Evolutionary conservation across 768 basidiomycete species (phyloP), one percentile per base, ranked within the genome.

Genomic region (Rhodosporidiobolus sp.): DNA sequence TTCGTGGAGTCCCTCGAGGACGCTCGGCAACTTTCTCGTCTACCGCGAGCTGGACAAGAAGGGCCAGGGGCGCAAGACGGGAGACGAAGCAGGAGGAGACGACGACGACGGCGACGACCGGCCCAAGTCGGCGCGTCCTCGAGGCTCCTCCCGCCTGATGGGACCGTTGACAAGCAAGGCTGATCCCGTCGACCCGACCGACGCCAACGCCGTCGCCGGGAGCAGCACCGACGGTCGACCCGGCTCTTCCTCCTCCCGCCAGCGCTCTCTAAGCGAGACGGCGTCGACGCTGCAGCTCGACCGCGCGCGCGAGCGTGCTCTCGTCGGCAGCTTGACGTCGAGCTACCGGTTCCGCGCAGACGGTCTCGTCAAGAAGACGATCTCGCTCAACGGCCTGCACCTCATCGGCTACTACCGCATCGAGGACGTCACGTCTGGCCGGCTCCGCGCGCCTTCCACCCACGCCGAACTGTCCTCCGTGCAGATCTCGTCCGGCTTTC

Each of bases 321-420:
- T 97, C 34, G 87, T 95, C 62, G 94, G 94, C 45, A 93, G 91
- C 78, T 82, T 97, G 78, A 96, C 94, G 16, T 94, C 92, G 82
- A 90, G 87, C 80, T 89, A 90, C 85, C 92, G 92, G 81, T 97
- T 95, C 86, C 95, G 94, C 79, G 81, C 85, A 0, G 89, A 92
- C 68, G 95, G 95, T 12, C 86, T 98, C 81, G 92, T 97, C 88
- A 98, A 98, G 85, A 96, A 97, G 87, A 95, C 93, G 56, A 76
- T 79, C 38, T 95, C 94, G 19, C 83, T 96, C 67, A 88, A 88
- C 30, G 92, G 94, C 70, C 93, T 96, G 78, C 94, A 96, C 80
- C 86, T 96, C 66, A 91, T 97, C 62, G 94, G 92, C 9, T 97
- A 97, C 83, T 97, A 96, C 84, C 89, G 88, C 77, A 86, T 94